Evolutionary conservation across 2,329 filamentous ascomycete species (phyloP).

Genomic region (Fusarium xyrophilum): DNA sequence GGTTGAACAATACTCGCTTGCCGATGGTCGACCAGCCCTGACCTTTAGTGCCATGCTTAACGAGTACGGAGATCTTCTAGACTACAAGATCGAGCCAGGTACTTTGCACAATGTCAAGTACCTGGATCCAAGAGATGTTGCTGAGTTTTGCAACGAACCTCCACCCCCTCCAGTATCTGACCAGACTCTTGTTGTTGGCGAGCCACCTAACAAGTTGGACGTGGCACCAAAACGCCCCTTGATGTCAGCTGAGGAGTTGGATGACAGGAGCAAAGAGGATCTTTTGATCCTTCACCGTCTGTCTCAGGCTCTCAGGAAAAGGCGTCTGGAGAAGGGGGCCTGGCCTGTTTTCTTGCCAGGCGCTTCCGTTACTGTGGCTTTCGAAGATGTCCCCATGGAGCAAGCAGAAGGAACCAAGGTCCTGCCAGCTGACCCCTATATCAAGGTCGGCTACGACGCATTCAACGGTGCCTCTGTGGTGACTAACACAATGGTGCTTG

Average conservation of each 20-base stretch:
- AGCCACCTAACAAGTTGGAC: slow-evolving; percentile 22
- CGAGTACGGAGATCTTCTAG: slow-evolving; percentile 58
- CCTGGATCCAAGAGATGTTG: slow-evolving; percentile 61
- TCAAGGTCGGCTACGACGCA: slow-evolving; percentile 47
- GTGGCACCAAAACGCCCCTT: slow-evolving; percentile 51
- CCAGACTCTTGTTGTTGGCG: slow-evolving; percentile 43
- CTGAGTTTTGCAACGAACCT: slow-evolving; percentile 51
- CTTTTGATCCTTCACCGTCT: slow-evolving; percentile 57
- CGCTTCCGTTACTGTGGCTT: slow-evolving; percentile 53
- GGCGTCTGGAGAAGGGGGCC: slow-evolving; percentile 56
- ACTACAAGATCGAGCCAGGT: slow-evolving; percentile 62
- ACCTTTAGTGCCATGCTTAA: slow-evolving; percentile 69
- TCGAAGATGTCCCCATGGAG: slow-evolving; percentile 44
- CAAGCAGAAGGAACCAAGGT: slow-evolving; percentile 24
- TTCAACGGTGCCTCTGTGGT: slow-evolving; percentile 48
- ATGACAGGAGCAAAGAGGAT: slow-evolving; percentile 52
- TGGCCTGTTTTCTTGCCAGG: slow-evolving; percentile 56
- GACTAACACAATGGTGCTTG: slow-evolving; percentile 63
- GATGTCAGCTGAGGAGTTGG: slow-evolving; percentile 52
- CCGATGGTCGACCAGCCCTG: slow-evolving; percentile 57
- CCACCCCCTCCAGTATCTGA: slow-evolving; percentile 29
- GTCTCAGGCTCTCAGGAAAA: slow-evolving; percentile 53
- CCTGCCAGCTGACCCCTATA: slow-evolving; percentile 58
- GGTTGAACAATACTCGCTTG: slow-evolving; percentile 63
- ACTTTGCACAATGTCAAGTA: slow-evolving; percentile 62